Evolutionary conservation across 163 green algal genomes (phyloP).

Genomic region (Prototheca cutis): DNA sequence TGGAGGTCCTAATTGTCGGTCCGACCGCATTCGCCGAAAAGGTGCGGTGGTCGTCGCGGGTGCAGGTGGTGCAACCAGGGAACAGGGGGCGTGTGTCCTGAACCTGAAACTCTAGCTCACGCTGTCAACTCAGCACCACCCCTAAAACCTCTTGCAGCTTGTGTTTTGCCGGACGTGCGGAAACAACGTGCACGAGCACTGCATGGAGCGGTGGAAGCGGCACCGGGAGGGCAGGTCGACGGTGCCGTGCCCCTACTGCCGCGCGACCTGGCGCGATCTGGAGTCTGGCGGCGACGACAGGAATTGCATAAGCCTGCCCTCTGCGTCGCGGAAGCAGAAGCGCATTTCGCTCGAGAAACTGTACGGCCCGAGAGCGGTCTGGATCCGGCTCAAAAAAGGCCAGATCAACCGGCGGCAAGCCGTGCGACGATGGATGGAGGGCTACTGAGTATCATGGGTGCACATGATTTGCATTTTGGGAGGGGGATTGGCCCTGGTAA

Average conservation of each 20-base stretch:
- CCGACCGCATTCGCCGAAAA: too few relatives aligned
- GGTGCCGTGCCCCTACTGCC: not conserved
- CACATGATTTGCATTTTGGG: too few relatives aligned
- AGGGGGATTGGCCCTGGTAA: too few relatives aligned
- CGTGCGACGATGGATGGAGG: not conserved
- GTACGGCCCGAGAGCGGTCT: not conserved
- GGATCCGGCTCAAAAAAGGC: not conserved
- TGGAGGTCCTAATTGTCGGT: not conserved
- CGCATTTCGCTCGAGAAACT: not conserved
- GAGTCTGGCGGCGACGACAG: not conserved
- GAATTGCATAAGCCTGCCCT: too few relatives aligned
- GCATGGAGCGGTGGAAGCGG: not conserved
- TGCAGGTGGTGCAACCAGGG: too few relatives aligned
- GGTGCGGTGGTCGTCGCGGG: too few relatives aligned
- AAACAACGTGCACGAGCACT: conserved; percentile 1
- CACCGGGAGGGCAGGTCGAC: not conserved
- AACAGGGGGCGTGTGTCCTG: not conserved
- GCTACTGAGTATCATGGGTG: too few relatives aligned
- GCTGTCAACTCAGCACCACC: too few relatives aligned
- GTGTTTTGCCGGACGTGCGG: not conserved
- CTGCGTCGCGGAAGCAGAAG: too few relatives aligned
- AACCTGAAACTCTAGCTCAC: too few relatives aligned
- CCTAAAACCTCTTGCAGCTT: not conserved
- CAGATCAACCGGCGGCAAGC: not conserved
- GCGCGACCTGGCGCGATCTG: not conserved